These are phyloP conservation scores for Cyberlindnera petersonii DNA, from an alignment of 805 yeast species.

Conservation along the genomic window DNA sequence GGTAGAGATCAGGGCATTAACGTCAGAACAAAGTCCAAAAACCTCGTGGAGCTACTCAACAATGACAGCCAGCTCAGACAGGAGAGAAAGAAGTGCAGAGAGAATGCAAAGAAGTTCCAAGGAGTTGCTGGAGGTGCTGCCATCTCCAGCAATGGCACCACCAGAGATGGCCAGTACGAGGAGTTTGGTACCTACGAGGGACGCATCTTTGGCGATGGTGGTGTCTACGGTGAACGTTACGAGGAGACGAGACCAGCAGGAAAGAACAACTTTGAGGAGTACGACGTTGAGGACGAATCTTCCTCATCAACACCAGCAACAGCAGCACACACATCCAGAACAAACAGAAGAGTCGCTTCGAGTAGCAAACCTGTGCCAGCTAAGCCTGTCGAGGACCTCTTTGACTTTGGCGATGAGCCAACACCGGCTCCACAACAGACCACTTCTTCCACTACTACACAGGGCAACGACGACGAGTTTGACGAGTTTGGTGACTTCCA, in stretches of 20 bases:
- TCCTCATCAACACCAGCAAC: conserved; percentile 28
- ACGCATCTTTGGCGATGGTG: conserved; percentile 68
- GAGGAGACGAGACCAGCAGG: conserved; percentile 53
- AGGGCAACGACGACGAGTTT: conserved; percentile 45
- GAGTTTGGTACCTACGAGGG: conserved; percentile 43
- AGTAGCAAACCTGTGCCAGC: conserved; percentile 33
- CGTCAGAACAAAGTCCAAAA: conserved; percentile 87
- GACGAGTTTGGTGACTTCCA: conserved; percentile 84
- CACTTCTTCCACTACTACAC: conserved; percentile 18
- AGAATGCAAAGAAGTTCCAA: conserved; percentile 75
- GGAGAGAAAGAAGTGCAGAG: conserved; percentile 89
- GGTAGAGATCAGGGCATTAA: conserved; percentile 96
- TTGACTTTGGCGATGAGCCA: conserved; percentile 38
- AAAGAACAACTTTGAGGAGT: conserved; percentile 54
- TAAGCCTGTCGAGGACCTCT: conserved; percentile 40
- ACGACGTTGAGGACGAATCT: conserved; percentile 40
- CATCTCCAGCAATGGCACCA: conserved; percentile 27
- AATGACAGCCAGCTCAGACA: conserved; percentile 74
- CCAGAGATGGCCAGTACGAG: conserved; percentile 35
- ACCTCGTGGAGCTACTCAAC: conserved; percentile 61
- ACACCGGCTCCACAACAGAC: conserved; percentile 7
- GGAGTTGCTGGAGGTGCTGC: conserved; percentile 67
- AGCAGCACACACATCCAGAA: conserved; percentile 5
- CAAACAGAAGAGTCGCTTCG: conserved; percentile 26
- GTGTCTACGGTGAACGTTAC: conserved; percentile 62